These are phyloP conservation scores for Lasiosphaeris hirsuta DNA, from an alignment of 495 filamentous ascomycete species.

Conservation along the genomic window DNA sequence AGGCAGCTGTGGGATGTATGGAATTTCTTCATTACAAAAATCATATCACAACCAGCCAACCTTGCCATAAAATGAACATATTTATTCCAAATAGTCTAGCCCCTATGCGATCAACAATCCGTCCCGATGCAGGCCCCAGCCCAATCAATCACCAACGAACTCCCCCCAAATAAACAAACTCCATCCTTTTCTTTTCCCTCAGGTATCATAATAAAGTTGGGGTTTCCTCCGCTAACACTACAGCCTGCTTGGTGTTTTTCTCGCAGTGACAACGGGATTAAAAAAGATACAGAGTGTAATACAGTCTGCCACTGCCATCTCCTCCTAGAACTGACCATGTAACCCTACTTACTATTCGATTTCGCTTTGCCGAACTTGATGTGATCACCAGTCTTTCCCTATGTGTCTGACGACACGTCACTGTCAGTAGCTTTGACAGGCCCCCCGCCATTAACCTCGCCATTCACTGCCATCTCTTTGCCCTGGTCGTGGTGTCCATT, in stretches of 20 bases:
- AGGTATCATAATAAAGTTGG: slow-evolving; percentile 25
- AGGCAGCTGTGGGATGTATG: too few species aligned
- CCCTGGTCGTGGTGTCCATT: slow-evolving; percentile 9
- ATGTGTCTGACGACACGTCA: too few species aligned
- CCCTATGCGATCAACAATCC: not conserved
- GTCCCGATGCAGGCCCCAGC: too few species aligned
- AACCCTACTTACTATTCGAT: too few species aligned
- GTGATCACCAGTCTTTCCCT: too few species aligned
- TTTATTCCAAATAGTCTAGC: slow-evolving; percentile 3
- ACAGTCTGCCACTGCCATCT: slow-evolving; percentile 15
- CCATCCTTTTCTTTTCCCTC: not conserved
- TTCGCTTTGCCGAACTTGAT: too few species aligned
- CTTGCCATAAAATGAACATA: slow-evolving; percentile 1
- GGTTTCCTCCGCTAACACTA: slow-evolving; percentile 14
- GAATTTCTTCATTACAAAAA: not conserved
- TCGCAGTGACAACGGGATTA: slow-evolving; percentile 10
- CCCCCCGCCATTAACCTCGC: not conserved
- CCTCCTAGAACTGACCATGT: not conserved
- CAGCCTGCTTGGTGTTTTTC: slow-evolving; percentile 1
- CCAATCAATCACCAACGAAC: not conserved
- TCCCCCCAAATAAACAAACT: slow-evolving; percentile 4
- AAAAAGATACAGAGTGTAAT: slow-evolving; percentile 16
- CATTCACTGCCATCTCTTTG: not conserved
- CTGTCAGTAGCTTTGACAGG: too few species aligned
- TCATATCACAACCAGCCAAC: not conserved